A percentile compares a stretch with the other conserved stretches of the same genome.
Evolutionary conservation across 2,329 filamentous ascomycete genomes (phyloP).

Genomic region (Pezizomycotina sp.): DNA sequence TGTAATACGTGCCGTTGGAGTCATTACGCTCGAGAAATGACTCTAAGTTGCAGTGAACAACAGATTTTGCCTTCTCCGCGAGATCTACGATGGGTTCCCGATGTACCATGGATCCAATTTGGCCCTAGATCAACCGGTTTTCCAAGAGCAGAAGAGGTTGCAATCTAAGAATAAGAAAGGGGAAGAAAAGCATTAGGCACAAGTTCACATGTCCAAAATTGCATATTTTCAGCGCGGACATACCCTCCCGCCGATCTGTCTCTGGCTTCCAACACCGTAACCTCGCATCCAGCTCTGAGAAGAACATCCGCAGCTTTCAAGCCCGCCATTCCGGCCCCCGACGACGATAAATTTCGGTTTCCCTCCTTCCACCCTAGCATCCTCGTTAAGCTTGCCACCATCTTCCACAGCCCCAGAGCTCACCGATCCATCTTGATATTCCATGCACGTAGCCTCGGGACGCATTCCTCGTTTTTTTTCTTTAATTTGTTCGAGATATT

Average conservation of each 20-base stretch:
- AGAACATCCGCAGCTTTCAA: constrained; percentile 55
- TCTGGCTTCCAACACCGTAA: constrained; percentile 54
- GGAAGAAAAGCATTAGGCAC: constrained; percentile 13
- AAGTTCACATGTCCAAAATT: constrained; percentile 1
- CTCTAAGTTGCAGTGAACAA: background rate
- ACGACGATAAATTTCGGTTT: constrained; percentile 47
- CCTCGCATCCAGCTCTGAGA: constrained; percentile 45
- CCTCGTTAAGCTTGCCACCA: no score
- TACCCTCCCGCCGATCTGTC: constrained; percentile 51
- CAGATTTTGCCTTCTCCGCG: constrained; percentile 43
- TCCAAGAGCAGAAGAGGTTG: constrained; percentile 19
- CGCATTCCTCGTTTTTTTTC: no score
- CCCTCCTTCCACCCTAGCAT: no score
- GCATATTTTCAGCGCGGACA: constrained; percentile 20
- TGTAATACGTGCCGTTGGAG: background rate
- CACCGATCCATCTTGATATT: no score
- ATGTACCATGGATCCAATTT: constrained; percentile 67
- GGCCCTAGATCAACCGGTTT: constrained; percentile 35
- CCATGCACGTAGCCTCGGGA: no score
- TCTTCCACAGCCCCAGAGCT: no score
- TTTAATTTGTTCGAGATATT: no score
- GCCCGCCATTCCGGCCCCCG: constrained; percentile 52
- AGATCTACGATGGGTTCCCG: constrained; percentile 52
- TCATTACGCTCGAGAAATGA: background rate
- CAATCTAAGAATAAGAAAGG: constrained; percentile 34